Evolutionary conservation across 345 rosid genomes (phyloP).

Genomic region (Melaleuca alternifolia): DNA sequence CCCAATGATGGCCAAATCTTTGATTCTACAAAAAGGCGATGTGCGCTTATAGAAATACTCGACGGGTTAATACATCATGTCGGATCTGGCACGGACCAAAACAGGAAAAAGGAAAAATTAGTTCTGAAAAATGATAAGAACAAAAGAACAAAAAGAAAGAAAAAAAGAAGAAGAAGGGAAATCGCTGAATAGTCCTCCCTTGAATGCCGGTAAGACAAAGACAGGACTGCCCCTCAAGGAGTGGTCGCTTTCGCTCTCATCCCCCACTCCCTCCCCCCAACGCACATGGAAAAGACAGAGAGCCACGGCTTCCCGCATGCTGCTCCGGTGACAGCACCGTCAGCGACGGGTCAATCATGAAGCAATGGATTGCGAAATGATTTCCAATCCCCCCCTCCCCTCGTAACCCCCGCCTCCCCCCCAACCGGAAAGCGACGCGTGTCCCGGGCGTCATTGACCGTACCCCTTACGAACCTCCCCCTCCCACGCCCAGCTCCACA

Average conservation of each 20-base stretch:
- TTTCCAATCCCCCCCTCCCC: conserved; percentile 16
- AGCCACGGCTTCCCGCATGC: neutral
- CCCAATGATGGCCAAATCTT: too few species aligned
- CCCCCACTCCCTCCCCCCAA: neutral
- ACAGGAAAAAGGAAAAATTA: neutral
- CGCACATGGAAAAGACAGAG: conserved; percentile 23
- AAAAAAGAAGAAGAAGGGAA: neutral
- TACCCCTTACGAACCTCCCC: neutral
- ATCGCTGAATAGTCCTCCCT: conserved; percentile 2
- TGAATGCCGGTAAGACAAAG: conserved; percentile 36
- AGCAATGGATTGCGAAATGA: conserved; percentile 60
- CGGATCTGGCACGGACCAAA: neutral
- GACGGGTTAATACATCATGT: neutral
- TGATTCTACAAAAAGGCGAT: too few species aligned
- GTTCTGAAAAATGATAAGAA: too few species aligned
- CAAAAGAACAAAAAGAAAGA: neutral
- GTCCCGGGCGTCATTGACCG: conserved; percentile 23
- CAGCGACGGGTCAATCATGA: conserved; percentile 63
- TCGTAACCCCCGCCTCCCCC: conserved; percentile 2
- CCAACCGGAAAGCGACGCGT: neutral
- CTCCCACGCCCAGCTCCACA: neutral
- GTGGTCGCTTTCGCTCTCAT: conserved; percentile 28
- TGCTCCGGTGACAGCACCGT: conserved; percentile 29
- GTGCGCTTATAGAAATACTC: neutral
- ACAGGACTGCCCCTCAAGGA: conserved; percentile 27